These are phyloP conservation scores for Ramaria rubella DNA, from an alignment of 768 basidiomycete genomes.

Conservation along the genomic window DNA sequence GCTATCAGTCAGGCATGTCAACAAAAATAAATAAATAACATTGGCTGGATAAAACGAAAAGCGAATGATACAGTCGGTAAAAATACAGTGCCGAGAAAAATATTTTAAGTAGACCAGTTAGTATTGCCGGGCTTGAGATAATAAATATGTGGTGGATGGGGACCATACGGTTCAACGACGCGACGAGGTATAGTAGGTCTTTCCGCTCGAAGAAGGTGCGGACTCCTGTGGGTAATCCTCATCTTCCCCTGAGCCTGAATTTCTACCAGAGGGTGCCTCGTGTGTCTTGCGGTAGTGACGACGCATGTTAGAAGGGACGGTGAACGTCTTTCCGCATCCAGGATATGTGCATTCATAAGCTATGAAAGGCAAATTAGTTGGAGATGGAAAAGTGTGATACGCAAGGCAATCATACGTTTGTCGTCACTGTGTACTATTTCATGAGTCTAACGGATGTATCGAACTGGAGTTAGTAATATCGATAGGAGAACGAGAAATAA, in stretches of 20 bases:
- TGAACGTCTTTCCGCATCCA: slow-evolving; percentile 70
- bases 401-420: background rate
- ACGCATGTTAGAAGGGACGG: slow-evolving; percentile 82
- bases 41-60: too few species aligned
- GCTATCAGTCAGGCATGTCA: too few species aligned
- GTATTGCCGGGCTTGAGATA: too few species aligned
- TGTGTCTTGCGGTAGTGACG: slow-evolving; percentile 39
- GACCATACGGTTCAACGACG: background rate
- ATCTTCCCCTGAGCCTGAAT: background rate
- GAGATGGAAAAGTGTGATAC: background rate
- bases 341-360: slow-evolving; percentile 73
- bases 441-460: background rate
- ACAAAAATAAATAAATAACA: too few species aligned
- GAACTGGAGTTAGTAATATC: background rate
- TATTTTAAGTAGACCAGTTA: too few species aligned
- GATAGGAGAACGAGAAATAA: background rate
- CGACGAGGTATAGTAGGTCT: background rate
- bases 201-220: background rate
- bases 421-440: slow-evolving; percentile 8
- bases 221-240: background rate
- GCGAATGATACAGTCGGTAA: too few species aligned
- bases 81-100: too few species aligned
- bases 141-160: too few species aligned
- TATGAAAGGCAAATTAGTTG: slow-evolving; percentile 19
- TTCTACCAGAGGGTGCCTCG: background rate